A percentile compares a stretch with the other conserved stretches of the same genome.
Evolutionary conservation across 768 basidiomycete genomes (phyloP).

Genomic region (Leucosporidium yakuticum): DNA sequence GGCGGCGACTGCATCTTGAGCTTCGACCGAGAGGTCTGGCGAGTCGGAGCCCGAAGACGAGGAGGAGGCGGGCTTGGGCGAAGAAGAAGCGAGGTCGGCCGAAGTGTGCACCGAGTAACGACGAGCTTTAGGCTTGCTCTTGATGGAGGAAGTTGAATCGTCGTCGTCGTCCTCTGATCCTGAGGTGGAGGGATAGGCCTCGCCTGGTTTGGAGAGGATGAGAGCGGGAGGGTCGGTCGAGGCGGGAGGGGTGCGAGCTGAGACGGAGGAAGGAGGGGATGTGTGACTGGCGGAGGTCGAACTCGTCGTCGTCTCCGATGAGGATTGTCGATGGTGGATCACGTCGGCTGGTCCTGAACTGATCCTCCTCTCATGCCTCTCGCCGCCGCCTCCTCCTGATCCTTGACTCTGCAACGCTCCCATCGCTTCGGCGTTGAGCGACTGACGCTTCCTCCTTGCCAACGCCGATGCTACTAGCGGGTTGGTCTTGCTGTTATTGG

Average conservation of each 20-base stretch:
- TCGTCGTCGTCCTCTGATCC: background rate
- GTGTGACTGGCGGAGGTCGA: background rate
- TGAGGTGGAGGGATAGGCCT: constrained; percentile 1
- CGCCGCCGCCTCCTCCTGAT: background rate
- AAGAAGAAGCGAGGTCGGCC: background rate
- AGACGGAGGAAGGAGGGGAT: background rate
- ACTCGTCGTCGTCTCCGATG: background rate
- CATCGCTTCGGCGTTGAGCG: background rate
- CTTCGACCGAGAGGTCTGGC: background rate
- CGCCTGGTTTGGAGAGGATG: constrained; percentile 5
- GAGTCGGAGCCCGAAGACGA: background rate
- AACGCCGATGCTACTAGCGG: constrained; percentile 1
- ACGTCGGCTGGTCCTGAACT: background rate
- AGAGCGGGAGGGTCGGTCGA: background rate
- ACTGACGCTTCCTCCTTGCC: constrained; percentile 1
- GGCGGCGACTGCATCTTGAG: background rate
- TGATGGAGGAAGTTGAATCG: background rate
- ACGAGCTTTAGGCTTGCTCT: background rate
- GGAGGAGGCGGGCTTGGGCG: background rate
- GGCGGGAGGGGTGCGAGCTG: background rate
- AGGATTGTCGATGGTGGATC: background rate
- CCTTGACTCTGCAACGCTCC: too few species aligned
- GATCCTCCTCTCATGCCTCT: background rate
- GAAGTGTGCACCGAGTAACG: background rate
- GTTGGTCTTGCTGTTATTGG: background rate